A percentile compares a stretch with the other conserved stretches of the same genome.
Conservation (phyloP, 768 basidiomycete species). For the Daedaleopsis nitida region DNA sequence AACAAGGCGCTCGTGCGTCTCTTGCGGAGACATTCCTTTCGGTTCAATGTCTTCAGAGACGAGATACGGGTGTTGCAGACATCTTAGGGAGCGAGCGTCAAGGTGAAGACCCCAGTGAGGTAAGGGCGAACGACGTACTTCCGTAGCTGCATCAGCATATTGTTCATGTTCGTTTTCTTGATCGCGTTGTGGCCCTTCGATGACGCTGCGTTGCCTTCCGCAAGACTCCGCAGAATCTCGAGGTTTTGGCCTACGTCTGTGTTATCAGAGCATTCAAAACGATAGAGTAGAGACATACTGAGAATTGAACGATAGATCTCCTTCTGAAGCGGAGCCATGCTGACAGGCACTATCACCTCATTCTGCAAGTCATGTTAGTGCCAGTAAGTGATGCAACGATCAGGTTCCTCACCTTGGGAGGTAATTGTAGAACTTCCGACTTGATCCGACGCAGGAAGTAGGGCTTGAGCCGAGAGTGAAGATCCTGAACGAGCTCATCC, state of each 20-base stretch:
- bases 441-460: slow-evolving; percentile 95
- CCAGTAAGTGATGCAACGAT: background rate
- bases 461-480: slow-evolving; percentile 79
- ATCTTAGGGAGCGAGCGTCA: slow-evolving; percentile 43
- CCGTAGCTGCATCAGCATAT: slow-evolving; percentile 84
- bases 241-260: slow-evolving; percentile 62
- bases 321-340: slow-evolving; percentile 84
- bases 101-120: background rate
- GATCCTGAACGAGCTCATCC: slow-evolving; percentile 76
- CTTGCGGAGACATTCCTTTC: slow-evolving; percentile 50
- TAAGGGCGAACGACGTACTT: slow-evolving; percentile 53
- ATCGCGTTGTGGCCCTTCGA: slow-evolving; percentile 33
- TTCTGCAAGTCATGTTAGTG: slow-evolving; percentile 49
- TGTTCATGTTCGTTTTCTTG: slow-evolving; percentile 66
- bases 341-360: slow-evolving; percentile 89
- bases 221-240: slow-evolving; percentile 62
- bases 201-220: slow-evolving; percentile 40
- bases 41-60: slow-evolving; percentile 82
- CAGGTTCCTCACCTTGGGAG: slow-evolving; percentile 68
- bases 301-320: slow-evolving; percentile 87
- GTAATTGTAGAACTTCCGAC: slow-evolving; percentile 89
- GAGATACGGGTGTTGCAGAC: slow-evolving; percentile 91
- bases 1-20: slow-evolving; percentile 78
- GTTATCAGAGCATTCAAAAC: background rate
- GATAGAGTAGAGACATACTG: slow-evolving; percentile 44